Evolutionary conservation across 768 basidiomycete genomes (phyloP), one percentile per base, ranked within the genome.

Genomic region (Collybiopsis confluens): DNA sequence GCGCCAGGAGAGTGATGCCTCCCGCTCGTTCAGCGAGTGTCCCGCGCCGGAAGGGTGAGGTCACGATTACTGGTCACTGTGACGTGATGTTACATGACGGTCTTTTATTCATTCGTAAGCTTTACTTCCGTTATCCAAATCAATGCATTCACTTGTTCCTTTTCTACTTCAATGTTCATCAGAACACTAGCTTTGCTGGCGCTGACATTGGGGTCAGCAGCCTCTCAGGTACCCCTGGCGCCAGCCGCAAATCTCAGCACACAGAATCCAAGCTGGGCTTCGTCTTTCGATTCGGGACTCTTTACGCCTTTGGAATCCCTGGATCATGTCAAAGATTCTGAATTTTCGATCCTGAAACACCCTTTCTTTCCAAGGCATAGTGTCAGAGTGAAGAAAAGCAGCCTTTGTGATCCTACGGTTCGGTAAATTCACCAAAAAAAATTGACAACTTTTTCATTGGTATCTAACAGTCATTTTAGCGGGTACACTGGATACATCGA

Each of bases 401-500:
- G 70, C 47, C 85, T 85, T 61, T 85, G 83, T 58, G 83, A 85
- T 62, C 76, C 80, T 13, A 85, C 82, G 15, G 83, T 85, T 38
- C 80, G 78, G 81, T 81, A 60, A 65, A 67, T 71, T 20, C 7
- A 6, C 30, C 5, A 35, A 36, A 37, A 26, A 30, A n/a, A n/a
- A 16, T 5, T 37, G 40, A 35, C 18, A 38, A 21, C 45, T 30
- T 18, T 26, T 45, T 52, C n/a, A 11, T 52, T 41, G 18, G 26
- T 20, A 54, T 13, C 42, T 37, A 38, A 18, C 3, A 9, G 37
- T 6, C 16, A 18, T 45, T 24, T 35, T 28, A 84, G 81, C 18
- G 68, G 76, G 1, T 87, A 82, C 62, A 84, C 83, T 0, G 85
- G 85, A 9, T 86, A 86, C 58, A 83, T 87, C 51, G 85, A 86